Conservation (phyloP, 805 yeast species). For the Candida maris region DNA sequence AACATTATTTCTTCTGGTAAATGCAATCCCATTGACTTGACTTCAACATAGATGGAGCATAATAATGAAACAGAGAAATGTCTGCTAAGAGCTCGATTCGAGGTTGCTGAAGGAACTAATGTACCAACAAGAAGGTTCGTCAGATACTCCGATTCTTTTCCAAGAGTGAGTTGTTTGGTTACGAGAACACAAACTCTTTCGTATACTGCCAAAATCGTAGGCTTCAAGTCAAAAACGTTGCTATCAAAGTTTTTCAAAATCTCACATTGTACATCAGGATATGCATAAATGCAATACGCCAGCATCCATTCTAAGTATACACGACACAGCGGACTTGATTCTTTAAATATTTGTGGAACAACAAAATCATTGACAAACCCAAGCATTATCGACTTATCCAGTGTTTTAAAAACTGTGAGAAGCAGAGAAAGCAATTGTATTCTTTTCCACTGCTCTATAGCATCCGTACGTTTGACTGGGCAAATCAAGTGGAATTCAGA, state of each 20-base stretch:
- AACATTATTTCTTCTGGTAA: slow-evolving; percentile 8
- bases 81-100: slow-evolving; percentile 77
- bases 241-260: slow-evolving; percentile 22
- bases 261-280: slow-evolving; percentile 22
- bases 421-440: slow-evolving; percentile 53
- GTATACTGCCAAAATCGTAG: slow-evolving; percentile 56
- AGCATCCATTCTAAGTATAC: slow-evolving; percentile 77
- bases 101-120: slow-evolving; percentile 69
- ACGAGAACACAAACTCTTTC: slow-evolving; percentile 60
- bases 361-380: slow-evolving; percentile 27
- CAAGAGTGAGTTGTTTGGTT: slow-evolving; percentile 38
- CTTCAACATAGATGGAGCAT: slow-evolving; percentile 50
- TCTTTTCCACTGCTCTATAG: slow-evolving; percentile 65
- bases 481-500: slow-evolving; percentile 40
- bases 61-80: slow-evolving; percentile 81
- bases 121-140: slow-evolving; percentile 42
- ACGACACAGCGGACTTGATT: slow-evolving; percentile 76
- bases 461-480: slow-evolving; percentile 58
- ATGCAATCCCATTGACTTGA: slow-evolving; percentile 16
- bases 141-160: slow-evolving; percentile 31
- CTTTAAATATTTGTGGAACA: slow-evolving; percentile 44
- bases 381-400: slow-evolving; percentile 25
- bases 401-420: slow-evolving; percentile 38
- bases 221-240: slow-evolving; percentile 38
- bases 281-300: slow-evolving; percentile 40